Conservation (phyloP, 2,329 filamentous ascomycete genomes). For the Sporothrix protearum region DNA sequence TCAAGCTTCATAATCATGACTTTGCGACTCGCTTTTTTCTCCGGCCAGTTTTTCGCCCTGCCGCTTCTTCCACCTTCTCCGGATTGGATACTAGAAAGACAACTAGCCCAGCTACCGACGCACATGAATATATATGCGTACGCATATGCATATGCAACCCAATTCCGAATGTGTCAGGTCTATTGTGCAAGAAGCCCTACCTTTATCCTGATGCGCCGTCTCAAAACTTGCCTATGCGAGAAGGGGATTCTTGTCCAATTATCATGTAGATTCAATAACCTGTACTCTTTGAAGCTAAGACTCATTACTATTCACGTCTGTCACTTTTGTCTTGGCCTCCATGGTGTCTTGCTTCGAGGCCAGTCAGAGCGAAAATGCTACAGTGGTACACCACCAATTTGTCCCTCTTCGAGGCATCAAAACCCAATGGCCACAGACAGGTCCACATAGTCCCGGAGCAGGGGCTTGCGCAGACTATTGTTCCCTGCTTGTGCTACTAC, state of each 20-base stretch:
- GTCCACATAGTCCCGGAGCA: not conserved
- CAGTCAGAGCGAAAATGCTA: slow-evolving; percentile 7
- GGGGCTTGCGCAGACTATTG: not conserved
- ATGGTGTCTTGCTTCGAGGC: not conserved
- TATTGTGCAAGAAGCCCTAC: not conserved
- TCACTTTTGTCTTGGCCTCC: not conserved
- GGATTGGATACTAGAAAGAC: not conserved
- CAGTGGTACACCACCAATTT: not conserved
- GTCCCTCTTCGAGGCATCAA: not conserved
- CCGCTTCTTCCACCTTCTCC: not conserved
- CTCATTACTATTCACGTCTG: too few species aligned
- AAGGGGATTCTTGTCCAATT: not conserved
- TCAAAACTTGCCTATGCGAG: not conserved
- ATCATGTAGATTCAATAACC: not conserved
- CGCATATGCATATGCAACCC: not conserved
- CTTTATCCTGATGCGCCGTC: not conserved
- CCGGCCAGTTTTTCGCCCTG: not conserved
- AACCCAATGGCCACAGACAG: not conserved
- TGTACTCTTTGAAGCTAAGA: too few species aligned
- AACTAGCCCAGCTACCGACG: not conserved
- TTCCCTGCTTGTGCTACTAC: not conserved
- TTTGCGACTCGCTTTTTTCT: not conserved
- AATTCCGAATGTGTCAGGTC: not conserved
- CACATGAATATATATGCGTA: not conserved
- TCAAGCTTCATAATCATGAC: not conserved